Percentiles rank a stretch among this genome's conserved stretches.
phyloP scores from a whole-genome alignment of 108 stramenopile genomes.

The Bacterosira constricta region DNA sequence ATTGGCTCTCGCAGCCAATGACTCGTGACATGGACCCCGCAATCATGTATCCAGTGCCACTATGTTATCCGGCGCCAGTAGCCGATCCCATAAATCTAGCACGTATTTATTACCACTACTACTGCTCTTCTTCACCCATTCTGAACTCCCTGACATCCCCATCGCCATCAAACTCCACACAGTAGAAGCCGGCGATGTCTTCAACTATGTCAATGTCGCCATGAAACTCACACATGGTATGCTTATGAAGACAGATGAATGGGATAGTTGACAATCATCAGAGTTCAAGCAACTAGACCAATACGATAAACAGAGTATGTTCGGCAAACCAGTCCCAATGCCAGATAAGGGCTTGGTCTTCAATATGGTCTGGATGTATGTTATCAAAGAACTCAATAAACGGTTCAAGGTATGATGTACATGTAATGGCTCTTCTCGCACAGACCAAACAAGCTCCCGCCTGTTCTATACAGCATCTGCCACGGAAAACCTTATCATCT shows the following conservation, averaged over 20 bases:
- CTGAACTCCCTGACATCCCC: too few relatives aligned
- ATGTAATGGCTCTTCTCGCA: not conserved
- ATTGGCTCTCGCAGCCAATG: too few relatives aligned
- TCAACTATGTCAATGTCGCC: not conserved
- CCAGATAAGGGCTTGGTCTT: not conserved
- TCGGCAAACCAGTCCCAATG: not conserved
- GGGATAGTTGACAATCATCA: too few relatives aligned
- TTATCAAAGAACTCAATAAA: not conserved
- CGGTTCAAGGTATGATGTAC: not conserved
- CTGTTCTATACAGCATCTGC: not conserved
- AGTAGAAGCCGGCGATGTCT: not conserved
- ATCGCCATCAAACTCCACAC: too few relatives aligned
- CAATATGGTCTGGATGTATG: not conserved
- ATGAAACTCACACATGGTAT: not conserved
- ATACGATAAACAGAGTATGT: not conserved
- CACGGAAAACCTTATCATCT: not conserved
- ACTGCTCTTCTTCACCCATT: too few relatives aligned
- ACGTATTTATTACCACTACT: too few relatives aligned
- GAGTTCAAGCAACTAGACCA: not conserved
- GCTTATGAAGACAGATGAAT: too few relatives aligned
- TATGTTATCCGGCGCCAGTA: too few relatives aligned
- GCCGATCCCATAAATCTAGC: too few relatives aligned
- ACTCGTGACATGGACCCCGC: too few relatives aligned
- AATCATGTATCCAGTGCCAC: too few relatives aligned
- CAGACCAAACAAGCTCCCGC: not conserved